These are phyloP conservation scores for Pseudomassariella vexata DNA, from an alignment of 2,329 filamentous ascomycete species.

Conservation along the genomic window DNA sequence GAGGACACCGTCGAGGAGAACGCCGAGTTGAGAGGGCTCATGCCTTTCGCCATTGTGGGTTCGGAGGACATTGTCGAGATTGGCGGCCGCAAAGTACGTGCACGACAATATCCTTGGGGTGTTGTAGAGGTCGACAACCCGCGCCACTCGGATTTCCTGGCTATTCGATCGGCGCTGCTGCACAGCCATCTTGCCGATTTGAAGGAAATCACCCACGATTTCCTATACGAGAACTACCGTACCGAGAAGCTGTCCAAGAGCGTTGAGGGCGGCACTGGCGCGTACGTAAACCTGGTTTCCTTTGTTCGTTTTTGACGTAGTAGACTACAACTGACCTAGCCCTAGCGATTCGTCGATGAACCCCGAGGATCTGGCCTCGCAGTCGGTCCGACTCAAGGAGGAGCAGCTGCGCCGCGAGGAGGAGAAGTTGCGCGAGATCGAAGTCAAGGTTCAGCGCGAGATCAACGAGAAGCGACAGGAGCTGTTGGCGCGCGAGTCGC, in stretches of 20 bases:
- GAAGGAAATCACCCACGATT: constrained; percentile 99
- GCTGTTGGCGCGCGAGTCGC: constrained; percentile 91
- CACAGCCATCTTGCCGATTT: constrained; percentile 97
- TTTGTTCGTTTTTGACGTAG: not conserved
- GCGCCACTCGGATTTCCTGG: constrained; percentile 96
- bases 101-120: constrained; percentile 98
- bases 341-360: constrained; percentile 83
- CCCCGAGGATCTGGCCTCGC: constrained; percentile 91
- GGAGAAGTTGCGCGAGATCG: constrained; percentile 99
- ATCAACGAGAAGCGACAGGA: constrained; percentile 99
- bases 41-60: constrained; percentile 98
- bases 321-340: constrained; percentile 22
- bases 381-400: constrained; percentile 98
- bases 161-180: constrained; percentile 90
- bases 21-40: constrained; percentile 90
- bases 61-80: constrained; percentile 95
- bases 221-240: constrained; percentile 99
- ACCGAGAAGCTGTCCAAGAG: constrained; percentile 99
- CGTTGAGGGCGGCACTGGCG: constrained; percentile 82
- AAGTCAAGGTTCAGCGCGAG: constrained; percentile 98
- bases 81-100: constrained; percentile 84
- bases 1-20: constrained; percentile 99
- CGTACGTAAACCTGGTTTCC: constrained; percentile 60
- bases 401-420: constrained; percentile 98
- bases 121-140: constrained; percentile 99